Conservation (phyloP, 2,329 filamentous ascomycete species). For the Fusarium virguliforme region DNA sequence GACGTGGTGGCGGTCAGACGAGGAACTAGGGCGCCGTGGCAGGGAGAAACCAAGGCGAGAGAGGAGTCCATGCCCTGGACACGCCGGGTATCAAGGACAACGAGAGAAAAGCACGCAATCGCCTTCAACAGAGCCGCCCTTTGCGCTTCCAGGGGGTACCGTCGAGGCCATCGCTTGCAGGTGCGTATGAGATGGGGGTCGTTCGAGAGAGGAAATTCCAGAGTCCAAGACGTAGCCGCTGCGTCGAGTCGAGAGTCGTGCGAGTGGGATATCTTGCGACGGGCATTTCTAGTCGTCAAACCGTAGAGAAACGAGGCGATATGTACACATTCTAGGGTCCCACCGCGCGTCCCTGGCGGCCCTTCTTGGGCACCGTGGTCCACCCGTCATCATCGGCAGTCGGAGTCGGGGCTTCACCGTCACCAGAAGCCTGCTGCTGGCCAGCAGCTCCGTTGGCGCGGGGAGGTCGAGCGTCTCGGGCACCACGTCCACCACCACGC, state of each 20-base stretch:
- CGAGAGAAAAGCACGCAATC: conserved; percentile 31
- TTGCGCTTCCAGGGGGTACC: conserved; percentile 1
- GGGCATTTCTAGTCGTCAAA: conserved; percentile 57
- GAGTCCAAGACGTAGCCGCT: conserved; percentile 40
- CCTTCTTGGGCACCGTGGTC: conserved; percentile 69
- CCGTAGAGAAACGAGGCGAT: conserved; percentile 55
- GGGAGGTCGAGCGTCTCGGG: conserved; percentile 63
- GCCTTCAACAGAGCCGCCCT: conserved; percentile 12
- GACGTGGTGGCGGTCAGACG: conserved; percentile 48
- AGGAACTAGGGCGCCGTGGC: conserved; percentile 44
- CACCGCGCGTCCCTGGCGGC: conserved; percentile 55
- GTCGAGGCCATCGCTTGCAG: conserved; percentile 23
- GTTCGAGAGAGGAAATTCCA: conserved; percentile 40
- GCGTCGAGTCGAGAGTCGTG: conserved; percentile 39
- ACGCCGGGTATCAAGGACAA: conserved; percentile 33
- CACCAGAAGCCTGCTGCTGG: conserved; percentile 56
- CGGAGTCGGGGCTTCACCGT: conserved; percentile 56
- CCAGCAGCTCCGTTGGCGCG: conserved; percentile 66
- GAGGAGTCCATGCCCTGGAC: conserved; percentile 36
- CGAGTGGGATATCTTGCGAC: conserved; percentile 52
- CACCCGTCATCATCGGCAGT: conserved; percentile 73
- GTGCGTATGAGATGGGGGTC: conserved; percentile 44
- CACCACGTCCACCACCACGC: conserved; percentile 61
- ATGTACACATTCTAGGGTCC: conserved; percentile 56
- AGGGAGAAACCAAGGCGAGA: conserved; percentile 36